Conservation (phyloP, 2,329 filamentous ascomycete genomes). For the Fusarium staphyleae region DNA sequence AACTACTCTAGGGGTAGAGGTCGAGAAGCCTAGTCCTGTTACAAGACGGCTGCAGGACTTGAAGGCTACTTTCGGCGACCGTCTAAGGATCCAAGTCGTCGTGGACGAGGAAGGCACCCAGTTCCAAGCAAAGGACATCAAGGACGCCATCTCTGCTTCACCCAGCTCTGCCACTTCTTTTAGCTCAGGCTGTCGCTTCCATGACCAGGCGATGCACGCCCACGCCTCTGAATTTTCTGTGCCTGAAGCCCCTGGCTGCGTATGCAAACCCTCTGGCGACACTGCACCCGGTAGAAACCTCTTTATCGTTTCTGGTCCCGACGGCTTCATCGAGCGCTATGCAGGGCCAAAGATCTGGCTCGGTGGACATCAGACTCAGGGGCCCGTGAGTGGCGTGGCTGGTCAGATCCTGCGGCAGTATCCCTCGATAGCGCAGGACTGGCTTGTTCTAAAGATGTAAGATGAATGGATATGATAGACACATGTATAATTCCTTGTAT, state of each 20-base stretch:
- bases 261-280: constrained; percentile 36
- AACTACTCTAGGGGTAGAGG: constrained; percentile 30
- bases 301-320: constrained; percentile 87
- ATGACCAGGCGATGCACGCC: constrained; percentile 44
- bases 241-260: constrained; percentile 36
- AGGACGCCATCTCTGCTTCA: constrained; percentile 38
- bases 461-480: background rate
- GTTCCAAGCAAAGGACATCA: constrained; percentile 64
- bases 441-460: constrained; percentile 62
- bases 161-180: constrained; percentile 4
- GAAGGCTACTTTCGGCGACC: constrained; percentile 61
- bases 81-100: constrained; percentile 74
- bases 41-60: constrained; percentile 69
- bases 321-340: constrained; percentile 84
- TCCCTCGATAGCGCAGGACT: constrained; percentile 48
- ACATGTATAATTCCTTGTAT: constrained; percentile 13
- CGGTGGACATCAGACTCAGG: constrained; percentile 76
- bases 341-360: constrained; percentile 82
- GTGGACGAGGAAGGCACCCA: constrained; percentile 80
- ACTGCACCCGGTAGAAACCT: constrained; percentile 62
- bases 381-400: constrained; percentile 73
- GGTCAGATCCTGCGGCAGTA: constrained; percentile 62
- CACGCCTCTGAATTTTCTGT: constrained; percentile 44
- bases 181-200: constrained; percentile 40
- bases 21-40: constrained; percentile 54